A percentile compares a stretch with the other conserved stretches of the same genome.
Conservation (phyloP, 108 stramenopile genomes). For the Skeletonema marinoi region DNA sequence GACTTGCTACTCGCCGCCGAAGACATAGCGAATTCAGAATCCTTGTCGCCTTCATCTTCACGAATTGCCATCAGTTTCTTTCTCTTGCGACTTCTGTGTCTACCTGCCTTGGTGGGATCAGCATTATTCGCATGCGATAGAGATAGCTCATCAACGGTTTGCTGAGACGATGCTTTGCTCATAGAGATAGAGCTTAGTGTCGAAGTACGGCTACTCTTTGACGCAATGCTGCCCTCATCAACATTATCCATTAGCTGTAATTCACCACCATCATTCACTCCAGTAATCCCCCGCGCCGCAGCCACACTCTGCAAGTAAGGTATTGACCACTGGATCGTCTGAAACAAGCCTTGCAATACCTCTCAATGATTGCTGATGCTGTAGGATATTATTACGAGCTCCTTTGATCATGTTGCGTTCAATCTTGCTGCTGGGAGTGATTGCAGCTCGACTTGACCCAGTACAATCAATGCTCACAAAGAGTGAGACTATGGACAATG, state of each 20-base stretch:
- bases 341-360: slow-evolving; percentile 44
- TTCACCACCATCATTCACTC: not conserved
- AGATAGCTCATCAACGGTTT: not conserved
- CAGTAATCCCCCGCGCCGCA: not conserved
- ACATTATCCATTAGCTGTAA: not conserved
- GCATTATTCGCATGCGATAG: not conserved
- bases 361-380: slow-evolving; percentile 26
- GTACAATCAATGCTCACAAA: slow-evolving; percentile 65
- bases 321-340: slow-evolving; percentile 47
- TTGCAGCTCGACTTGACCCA: slow-evolving; percentile 15
- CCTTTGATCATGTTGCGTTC: slow-evolving; percentile 31
- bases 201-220: not conserved
- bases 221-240: not conserved
- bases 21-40: not conserved
- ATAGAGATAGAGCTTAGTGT: not conserved
- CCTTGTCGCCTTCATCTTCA: slow-evolving; percentile 4
- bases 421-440: slow-evolving; percentile 28
- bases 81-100: slow-evolving; percentile 31
- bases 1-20: not conserved
- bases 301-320: slow-evolving; percentile 31
- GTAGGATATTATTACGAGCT: slow-evolving; percentile 32
- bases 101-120: slow-evolving; percentile 22
- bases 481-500: slow-evolving; percentile 52
- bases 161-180: slow-evolving; percentile 1
- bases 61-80: slow-evolving; percentile 3